phyloP scores from a whole-genome alignment of 306 rosid species.

The Erythrophleum fordii region DNA sequence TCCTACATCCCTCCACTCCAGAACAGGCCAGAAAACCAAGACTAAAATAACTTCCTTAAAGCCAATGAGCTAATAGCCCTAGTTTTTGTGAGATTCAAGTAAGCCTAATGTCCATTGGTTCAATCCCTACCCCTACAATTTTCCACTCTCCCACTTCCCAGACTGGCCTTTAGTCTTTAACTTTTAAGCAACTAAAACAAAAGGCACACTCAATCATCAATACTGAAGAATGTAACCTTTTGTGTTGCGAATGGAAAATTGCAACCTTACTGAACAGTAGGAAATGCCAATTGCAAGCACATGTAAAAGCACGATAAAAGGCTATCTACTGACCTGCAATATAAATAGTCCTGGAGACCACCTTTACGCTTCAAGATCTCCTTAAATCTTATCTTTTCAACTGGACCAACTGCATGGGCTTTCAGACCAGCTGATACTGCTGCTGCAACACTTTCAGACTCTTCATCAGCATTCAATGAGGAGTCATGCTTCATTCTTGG shows the following conservation, averaged over 20 bases:
- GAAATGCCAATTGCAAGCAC: constrained; percentile 40
- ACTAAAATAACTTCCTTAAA: not conserved
- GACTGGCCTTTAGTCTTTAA: not conserved
- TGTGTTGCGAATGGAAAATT: constrained; percentile 17
- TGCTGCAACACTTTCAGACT: constrained; percentile 76
- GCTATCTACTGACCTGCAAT: constrained; percentile 75
- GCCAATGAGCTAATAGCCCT: not conserved
- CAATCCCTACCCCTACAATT: not conserved
- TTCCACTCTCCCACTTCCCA: not conserved
- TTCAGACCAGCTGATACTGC: constrained; percentile 96
- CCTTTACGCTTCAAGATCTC: constrained; percentile 94
- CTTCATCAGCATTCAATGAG: constrained; percentile 61
- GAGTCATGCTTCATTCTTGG: constrained; percentile 61
- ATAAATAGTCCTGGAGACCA: constrained; percentile 92
- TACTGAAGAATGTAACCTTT: constrained; percentile 16
- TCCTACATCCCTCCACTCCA: not conserved
- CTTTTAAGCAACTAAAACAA: constrained; percentile 30
- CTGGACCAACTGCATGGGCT: constrained; percentile 80
- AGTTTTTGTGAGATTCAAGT: not conserved
- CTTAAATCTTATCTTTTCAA: constrained; percentile 94
- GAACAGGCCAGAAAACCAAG: constrained; percentile 30
- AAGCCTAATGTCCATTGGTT: not conserved
- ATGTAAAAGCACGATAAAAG: constrained; percentile 36
- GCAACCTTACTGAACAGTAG: constrained; percentile 26
- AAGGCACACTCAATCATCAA: constrained; percentile 30